phyloP scores from a whole-genome alignment of 345 rosid species.

The Brassica incana region DNA sequence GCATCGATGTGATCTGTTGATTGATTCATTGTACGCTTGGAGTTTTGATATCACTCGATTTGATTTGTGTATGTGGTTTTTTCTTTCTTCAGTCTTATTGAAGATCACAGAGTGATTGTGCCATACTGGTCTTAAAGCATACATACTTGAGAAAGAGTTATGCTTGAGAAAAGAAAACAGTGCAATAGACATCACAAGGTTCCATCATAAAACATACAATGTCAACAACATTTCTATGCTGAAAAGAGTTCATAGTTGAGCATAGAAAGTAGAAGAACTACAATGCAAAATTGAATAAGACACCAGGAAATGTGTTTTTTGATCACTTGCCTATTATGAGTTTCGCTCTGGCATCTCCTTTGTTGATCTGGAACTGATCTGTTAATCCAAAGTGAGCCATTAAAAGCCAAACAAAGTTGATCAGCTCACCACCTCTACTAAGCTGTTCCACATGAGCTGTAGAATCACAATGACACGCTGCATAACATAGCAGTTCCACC shows the following conservation, averaged over 20 bases:
- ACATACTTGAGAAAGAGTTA: not conserved
- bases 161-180: not conserved
- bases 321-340: conserved; percentile 48
- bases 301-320: not conserved
- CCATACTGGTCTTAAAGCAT: no score
- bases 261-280: not conserved
- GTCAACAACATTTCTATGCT: not conserved
- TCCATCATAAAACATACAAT: not conserved
- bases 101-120: no score
- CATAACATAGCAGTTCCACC: conserved; percentile 60
- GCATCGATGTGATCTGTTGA: no score
- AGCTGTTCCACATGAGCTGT: conserved; percentile 60
- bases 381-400: conserved; percentile 77
- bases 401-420: conserved; percentile 65
- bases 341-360: conserved; percentile 59
- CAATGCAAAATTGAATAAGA: not conserved
- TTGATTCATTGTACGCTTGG: no score
- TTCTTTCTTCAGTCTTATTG: no score
- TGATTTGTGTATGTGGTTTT: no score
- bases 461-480: conserved; percentile 59
- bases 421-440: conserved; percentile 65
- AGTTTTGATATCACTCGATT: no score
- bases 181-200: not conserved
- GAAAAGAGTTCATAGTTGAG: not conserved
- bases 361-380: conserved; percentile 56